Evolutionary conservation across 2,329 filamentous ascomycete genomes (phyloP).

Genomic region (Ceratocystis eucalypticola): DNA sequence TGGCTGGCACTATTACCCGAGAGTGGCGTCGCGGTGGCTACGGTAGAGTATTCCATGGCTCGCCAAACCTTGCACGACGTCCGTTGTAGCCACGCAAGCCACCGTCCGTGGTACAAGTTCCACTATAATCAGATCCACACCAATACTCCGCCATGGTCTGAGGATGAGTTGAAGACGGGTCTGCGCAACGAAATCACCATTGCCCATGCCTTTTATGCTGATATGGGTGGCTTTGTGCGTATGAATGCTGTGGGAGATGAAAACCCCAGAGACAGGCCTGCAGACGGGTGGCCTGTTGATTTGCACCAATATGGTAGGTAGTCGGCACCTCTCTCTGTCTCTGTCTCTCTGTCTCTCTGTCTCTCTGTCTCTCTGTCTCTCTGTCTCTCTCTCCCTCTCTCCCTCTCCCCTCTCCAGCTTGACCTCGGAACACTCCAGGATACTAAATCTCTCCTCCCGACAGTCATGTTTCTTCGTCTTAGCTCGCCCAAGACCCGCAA

Average conservation of each 20-base stretch:
- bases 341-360: too few species aligned
- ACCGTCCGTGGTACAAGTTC: constrained; percentile 1
- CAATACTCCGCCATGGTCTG: constrained; percentile 2
- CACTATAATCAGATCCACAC: neutral
- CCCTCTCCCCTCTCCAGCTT: neutral
- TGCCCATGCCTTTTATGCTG: constrained; percentile 25
- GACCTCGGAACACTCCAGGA: neutral
- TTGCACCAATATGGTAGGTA: constrained; percentile 11
- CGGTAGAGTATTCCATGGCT: constrained; percentile 3
- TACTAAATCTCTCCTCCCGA: neutral
- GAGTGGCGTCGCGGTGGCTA: constrained; percentile 1
- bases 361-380: too few species aligned
- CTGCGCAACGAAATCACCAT: constrained; percentile 22
- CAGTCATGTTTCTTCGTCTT: constrained; percentile 10
- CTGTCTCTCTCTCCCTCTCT: neutral
- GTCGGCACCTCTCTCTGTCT: neutral
- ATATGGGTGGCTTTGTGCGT: constrained; percentile 25
- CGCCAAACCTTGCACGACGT: neutral
- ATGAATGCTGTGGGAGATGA: neutral
- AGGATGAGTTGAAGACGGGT: neutral
- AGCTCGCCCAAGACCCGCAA: neutral
- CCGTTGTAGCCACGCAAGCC: neutral
- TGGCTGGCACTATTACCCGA: constrained; percentile 4
- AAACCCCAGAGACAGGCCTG: neutral
- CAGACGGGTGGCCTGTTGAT: neutral